Conservation (phyloP, 352 stramenopile species). For the Plasmopara halstedii region DNA sequence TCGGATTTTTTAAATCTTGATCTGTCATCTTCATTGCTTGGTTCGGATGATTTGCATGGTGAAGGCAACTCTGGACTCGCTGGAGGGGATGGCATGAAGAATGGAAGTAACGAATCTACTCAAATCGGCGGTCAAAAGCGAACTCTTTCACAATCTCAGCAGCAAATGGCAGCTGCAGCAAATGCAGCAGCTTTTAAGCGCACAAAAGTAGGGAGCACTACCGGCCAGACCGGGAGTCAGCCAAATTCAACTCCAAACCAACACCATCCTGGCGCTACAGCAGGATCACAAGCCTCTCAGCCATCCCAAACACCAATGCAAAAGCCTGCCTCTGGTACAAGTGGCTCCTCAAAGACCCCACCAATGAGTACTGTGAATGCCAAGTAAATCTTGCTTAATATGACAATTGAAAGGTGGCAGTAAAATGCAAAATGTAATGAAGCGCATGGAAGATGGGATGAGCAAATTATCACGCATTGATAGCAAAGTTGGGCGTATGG, state of each 20-base stretch:
- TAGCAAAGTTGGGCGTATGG: conserved; percentile 16
- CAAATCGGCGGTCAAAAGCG: conserved; percentile 44
- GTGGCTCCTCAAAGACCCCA: conserved; percentile 76
- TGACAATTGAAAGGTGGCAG: conserved; percentile 19
- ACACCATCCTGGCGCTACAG: conserved; percentile 20
- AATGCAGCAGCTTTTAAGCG: conserved; percentile 79
- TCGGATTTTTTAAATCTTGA: conserved; percentile 80
- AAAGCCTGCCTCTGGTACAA: conserved; percentile 57
- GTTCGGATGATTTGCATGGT: conserved; percentile 48
- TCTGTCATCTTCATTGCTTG: conserved; percentile 59
- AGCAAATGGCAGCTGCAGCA: conserved; percentile 72
- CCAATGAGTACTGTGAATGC: conserved; percentile 85
- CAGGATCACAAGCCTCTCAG: conserved; percentile 43
- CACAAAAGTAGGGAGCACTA: conserved; percentile 52
- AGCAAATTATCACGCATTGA: conserved; percentile 15
- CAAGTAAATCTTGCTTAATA: conserved; percentile 53
- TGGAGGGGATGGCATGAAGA: conserved; percentile 31
- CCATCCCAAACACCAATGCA: conserved; percentile 51
- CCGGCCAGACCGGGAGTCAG: conserved; percentile 15
- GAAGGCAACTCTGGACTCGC: conserved; percentile 32
- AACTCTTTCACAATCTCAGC: conserved; percentile 70
- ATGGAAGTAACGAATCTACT: conserved; percentile 17
- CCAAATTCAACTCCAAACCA: conserved; percentile 17
- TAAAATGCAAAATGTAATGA: neutral
- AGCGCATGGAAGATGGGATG: conserved; percentile 12